Base-by-base conservation (phyloP, 352 stramenopile genomes). In the Pythium sukuiense region DNA sequence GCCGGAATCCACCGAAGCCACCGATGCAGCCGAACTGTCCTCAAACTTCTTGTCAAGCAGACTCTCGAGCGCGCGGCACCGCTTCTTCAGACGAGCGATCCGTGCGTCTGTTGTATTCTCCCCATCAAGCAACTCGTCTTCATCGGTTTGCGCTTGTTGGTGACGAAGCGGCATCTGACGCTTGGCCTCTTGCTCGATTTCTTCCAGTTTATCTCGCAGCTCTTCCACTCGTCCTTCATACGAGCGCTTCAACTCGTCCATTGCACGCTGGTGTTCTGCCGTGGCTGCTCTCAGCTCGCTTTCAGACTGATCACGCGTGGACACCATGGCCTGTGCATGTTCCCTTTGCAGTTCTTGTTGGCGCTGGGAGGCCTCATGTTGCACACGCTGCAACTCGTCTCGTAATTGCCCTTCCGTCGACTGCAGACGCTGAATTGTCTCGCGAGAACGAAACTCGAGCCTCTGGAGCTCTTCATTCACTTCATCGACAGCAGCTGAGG, bases 31-130 rank as follows among this genome's bases (percentile, higher is more conserved):
- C 2, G 67, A 69, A 39, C 32, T 77, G 35, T 82, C 72, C 60
- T 87, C 79, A 41, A 88, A 87, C 30, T 88, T 88, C 59, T 83
- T 85, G 48, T 80, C 71, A 0, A 90, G 67, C 9, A 90, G 56
- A 29, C 72, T 83, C 43, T 86, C 77, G 18, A 88, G 43, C 45
- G 79, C 79, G 12, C 70, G 75, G 62, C 81, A 88, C 13, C 78
- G 74, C 33, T 75, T 75, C 48, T 66, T 78, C 46, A 89, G 76
- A 41, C 72, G 73, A 55, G 76, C 65, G 26, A 89, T 70, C 8
- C 74, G 70, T 29, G 61, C 55, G 29, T 79, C 67, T 16, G 66
- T 65, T 3, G 65, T 53, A 4, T 37, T 50, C 24, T 65, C 50
- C 3, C 53, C 30, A 30, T 60, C 59, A 1, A 55, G 9, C 12